Conservation (phyloP, 306 rosid genomes). For the Casuarina glauca region DNA sequence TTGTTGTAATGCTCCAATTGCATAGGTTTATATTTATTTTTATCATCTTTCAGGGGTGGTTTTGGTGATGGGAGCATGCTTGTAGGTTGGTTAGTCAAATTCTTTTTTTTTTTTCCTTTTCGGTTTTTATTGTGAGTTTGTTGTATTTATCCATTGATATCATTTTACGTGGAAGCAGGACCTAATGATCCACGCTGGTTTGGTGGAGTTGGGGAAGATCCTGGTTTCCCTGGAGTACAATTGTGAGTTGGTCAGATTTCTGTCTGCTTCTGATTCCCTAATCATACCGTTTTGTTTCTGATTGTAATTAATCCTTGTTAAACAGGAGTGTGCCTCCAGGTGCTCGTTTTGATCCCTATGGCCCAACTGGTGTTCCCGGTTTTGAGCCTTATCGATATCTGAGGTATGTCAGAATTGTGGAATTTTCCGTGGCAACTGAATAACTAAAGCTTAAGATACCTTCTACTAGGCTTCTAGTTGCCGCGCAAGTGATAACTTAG, state of each 20-base stretch:
- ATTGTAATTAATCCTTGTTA: conserved; percentile 13
- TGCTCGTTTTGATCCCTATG: conserved; percentile 86
- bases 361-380: conserved; percentile 84
- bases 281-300: neutral
- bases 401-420: conserved; percentile 32
- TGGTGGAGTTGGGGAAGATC: conserved; percentile 52
- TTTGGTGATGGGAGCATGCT: conserved; percentile 72
- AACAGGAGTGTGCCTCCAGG: conserved; percentile 82
- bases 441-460: neutral
- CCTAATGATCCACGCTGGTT: conserved; percentile 76
- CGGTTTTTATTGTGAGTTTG: neutral
- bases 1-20: neutral
- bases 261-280: neutral
- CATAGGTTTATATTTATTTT: conserved; percentile 3
- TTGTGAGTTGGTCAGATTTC: conserved; percentile 52
- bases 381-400: conserved; percentile 72
- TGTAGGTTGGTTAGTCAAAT: conserved; percentile 49
- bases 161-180: conserved; percentile 43
- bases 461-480: neutral
- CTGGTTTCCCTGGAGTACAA: conserved; percentile 57
- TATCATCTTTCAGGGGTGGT: conserved; percentile 47
- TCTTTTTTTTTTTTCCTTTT: neutral
- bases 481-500: neutral
- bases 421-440: neutral
- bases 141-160: conserved; percentile 10